Evolutionary conservation across 2,329 filamentous ascomycete species (phyloP).

Genomic region (Claviceps pazoutovae): DNA sequence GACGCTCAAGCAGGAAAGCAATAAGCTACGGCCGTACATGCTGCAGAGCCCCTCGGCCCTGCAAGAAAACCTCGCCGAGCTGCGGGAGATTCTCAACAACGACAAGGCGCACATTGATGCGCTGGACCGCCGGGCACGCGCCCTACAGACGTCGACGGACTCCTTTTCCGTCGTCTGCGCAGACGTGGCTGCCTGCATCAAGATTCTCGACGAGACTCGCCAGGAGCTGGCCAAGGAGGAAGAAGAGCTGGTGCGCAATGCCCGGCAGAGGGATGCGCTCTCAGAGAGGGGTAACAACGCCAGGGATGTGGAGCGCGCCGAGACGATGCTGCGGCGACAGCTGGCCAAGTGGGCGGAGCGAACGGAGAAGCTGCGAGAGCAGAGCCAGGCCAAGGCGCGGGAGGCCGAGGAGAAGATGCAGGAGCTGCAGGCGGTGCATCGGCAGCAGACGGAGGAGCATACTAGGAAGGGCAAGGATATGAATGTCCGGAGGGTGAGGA

Average conservation of each 20-base stretch:
- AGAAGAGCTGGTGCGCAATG: constrained; percentile 69
- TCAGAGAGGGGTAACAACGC: constrained; percentile 81
- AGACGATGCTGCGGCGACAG: constrained; percentile 71
- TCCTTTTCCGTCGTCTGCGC: constrained; percentile 73
- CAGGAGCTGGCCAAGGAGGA: constrained; percentile 82
- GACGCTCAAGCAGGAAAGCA: constrained; percentile 66
- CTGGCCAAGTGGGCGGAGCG: constrained; percentile 74
- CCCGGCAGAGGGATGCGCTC: constrained; percentile 72
- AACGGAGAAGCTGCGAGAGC: constrained; percentile 69
- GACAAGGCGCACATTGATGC: constrained; percentile 80
- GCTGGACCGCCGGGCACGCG: constrained; percentile 75
- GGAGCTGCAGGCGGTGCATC: constrained; percentile 67
- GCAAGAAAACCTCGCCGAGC: constrained; percentile 66
- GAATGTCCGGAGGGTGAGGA: constrained; percentile 79
- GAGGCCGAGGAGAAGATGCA: constrained; percentile 83
- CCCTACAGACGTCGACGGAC: constrained; percentile 81
- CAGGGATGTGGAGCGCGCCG: constrained; percentile 78
- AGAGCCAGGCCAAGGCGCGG: constrained; percentile 67
- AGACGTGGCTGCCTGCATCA: constrained; percentile 79
- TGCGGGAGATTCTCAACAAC: constrained; percentile 61
- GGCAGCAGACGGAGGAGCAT: constrained; percentile 69
- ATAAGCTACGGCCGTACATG: constrained; percentile 83
- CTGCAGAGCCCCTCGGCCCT: constrained; percentile 75
- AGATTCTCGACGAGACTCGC: constrained; percentile 76
- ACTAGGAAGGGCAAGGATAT: constrained; percentile 81